Base-by-base conservation (phyloP, 371 early-diverging fungal species). In the Umbelopsis sp. region DNA sequence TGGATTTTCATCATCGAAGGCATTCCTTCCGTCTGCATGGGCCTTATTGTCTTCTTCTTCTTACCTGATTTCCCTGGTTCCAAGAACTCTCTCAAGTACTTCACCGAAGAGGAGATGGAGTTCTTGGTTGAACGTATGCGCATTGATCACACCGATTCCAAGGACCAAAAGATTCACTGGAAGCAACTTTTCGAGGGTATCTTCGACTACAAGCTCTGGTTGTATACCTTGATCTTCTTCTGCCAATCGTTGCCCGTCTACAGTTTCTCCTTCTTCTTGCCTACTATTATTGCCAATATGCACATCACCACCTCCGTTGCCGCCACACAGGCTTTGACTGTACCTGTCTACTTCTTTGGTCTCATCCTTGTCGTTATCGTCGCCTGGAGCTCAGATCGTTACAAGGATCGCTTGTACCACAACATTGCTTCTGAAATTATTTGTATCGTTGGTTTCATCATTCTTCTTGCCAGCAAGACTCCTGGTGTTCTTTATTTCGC, bases 1-100 rank as follows among this genome's bases (percentile, higher is more conserved):
- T 57, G 57, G 57, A 57, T 57, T 18, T 87, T 87, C 68, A 66
- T 88, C 25, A 75, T 86, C 12, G 86, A 88, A 74, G 86, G 86
- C 44, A 25, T 74, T 1, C 80, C 85, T 0, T 80, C 86, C 16
- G 70, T 84, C 4, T 25, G 22, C 8, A 57, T 57, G 57, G 57
- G 57, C 9, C 0, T 57, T 12, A 18, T 57, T 57, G 57, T 57
- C 35, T 35, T 57, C n/a, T n/a, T 57, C 35, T 57, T 57, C 35
- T 35, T 57, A 12, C 57, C 57, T 37, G 57, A 57, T 29, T 57
- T 57, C 37, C 57, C 57, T 29, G 57, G 57, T n/a, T 37, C 57
- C 44, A 64, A 63, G 35, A 63, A 64, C 44, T 11, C 64, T 2
- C 44, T 22, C 8, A 44, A n/a, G 38, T 64, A 64, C 46, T 64